Conservation (phyloP, 768 basidiomycete genomes). For the Leccinum ochraceum region DNA sequence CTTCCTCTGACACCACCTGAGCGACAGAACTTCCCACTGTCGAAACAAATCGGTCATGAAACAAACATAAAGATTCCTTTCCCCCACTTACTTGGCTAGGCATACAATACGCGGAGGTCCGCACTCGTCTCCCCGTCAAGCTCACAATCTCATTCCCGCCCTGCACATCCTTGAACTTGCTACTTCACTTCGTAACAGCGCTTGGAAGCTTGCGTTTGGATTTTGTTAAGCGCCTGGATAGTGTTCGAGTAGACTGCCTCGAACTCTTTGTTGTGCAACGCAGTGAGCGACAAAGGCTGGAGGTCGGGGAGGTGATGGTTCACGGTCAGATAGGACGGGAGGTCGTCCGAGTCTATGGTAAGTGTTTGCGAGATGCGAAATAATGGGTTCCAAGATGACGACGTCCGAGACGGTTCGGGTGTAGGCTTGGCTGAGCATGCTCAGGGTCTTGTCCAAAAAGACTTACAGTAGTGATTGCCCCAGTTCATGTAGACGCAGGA, state of each 20-base stretch:
- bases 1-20: slow-evolving; percentile 95
- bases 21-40: slow-evolving; percentile 93
- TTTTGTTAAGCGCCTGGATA: slow-evolving; percentile 93
- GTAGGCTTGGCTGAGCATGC: slow-evolving; percentile 6
- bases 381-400: too few relatives aligned
- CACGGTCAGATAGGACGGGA: too few relatives aligned
- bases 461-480: too few relatives aligned
- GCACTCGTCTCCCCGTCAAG: slow-evolving; percentile 90
- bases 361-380: too few relatives aligned
- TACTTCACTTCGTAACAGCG: slow-evolving; percentile 83
- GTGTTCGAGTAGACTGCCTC: slow-evolving; percentile 82
- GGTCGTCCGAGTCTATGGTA: too few relatives aligned
- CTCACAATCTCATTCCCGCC: slow-evolving; percentile 93
- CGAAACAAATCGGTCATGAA: slow-evolving; percentile 3
- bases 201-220: slow-evolving; percentile 98
- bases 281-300: slow-evolving; percentile 85
- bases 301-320: slow-evolving; percentile 69
- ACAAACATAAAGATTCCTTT: background rate
- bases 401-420: too few relatives aligned
- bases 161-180: slow-evolving; percentile 79
- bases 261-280: slow-evolving; percentile 91
- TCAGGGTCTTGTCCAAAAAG: too few relatives aligned
- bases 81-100: slow-evolving; percentile 50
- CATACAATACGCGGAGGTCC: slow-evolving; percentile 89
- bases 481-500: too few relatives aligned